Base-by-base conservation (phyloP, 805 yeast genomes). In the Tetrapisispora taiwanensis region DNA sequence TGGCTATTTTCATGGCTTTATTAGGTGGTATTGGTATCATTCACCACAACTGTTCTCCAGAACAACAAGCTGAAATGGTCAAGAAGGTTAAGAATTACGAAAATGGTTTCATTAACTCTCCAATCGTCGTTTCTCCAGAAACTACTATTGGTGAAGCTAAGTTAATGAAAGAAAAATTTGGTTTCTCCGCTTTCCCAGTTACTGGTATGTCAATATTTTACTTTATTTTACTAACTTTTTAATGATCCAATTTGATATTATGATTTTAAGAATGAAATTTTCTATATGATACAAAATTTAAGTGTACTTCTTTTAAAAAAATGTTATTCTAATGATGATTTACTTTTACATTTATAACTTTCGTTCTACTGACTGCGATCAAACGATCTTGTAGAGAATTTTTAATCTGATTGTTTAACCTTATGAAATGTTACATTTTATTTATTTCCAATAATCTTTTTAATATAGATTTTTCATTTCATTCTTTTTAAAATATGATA, bases 361-460 rank as follows among this genome's bases (percentile, higher is more conserved):
- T 90, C 98, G 97, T 90, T 90, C 98, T 90, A 82, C 97, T 95
- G 96, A 82, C 60, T 63, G 63, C n/a, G 95, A 83, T 84, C 92
- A 80, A 81, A 83, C 95, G 92, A 88, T 84, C 95, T 77, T 87
- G 96, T 69, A 94, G 97, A 88, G 56, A 81, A 64, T 53, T 56
- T 66, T 60, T 63, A 15, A 54, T 58, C 79, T 73, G 76, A 67
- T 17, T 9, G n/a, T 12, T 17, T 33, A 33, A 37, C 40, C 8
- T 22, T 6, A 22, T 22, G 8, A 22, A 22, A 22, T 22, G 26
- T 22, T 22, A 8, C 26, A 22, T 8, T 22, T 22, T 22, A 5
- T 22, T 22, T 6, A 22, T 6, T 22, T 22, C 26, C 26, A 22
- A 6, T 22, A 6, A 22, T 22, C 26, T 6, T 6, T 6, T 6